phyloP scores from a whole-genome alignment of 106 monocot species.

The Phalaenopsis equestris region DNA sequence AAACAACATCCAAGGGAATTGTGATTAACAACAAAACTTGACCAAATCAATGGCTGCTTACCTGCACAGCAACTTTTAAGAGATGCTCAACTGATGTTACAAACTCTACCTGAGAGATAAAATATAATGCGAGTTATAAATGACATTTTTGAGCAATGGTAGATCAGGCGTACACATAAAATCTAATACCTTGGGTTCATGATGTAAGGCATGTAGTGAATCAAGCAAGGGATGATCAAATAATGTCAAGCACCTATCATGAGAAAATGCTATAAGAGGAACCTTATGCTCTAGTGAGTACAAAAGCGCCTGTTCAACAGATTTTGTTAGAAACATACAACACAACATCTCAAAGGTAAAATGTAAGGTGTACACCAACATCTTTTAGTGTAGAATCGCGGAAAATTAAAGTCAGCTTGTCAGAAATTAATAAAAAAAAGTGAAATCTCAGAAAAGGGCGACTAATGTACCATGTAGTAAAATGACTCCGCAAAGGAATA shows the following conservation, averaged over 20 bases:
- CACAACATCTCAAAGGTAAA: background rate
- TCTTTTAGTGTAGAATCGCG: too few species aligned
- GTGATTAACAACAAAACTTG: background rate
- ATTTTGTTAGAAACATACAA: background rate
- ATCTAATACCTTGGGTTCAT: conserved; percentile 72
- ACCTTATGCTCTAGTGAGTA: conserved; percentile 75
- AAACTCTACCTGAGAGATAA: conserved; percentile 34
- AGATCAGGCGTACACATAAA: background rate
- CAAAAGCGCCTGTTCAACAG: conserved; percentile 56
- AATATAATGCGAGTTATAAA: conserved; percentile 9
- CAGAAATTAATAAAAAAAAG: too few species aligned
- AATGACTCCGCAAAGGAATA: too few species aligned
- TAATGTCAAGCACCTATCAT: conserved; percentile 72
- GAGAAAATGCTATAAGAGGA: conserved; percentile 81
- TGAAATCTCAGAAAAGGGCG: too few species aligned
- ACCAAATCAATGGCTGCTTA: conserved; percentile 5
- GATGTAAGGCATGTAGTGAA: conserved; percentile 64
- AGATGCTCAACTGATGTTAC: conserved; percentile 37
- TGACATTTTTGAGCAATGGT: background rate
- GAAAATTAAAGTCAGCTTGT: too few species aligned
- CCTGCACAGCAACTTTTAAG: conserved; percentile 68
- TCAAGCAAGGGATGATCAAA: conserved; percentile 80
- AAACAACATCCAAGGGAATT: background rate
- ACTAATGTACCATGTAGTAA: too few species aligned
- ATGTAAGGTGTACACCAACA: background rate